Percentiles rank a stretch among this genome's conserved stretches.
phyloP scores from a whole-genome alignment of 495 filamentous ascomycete genomes.

The Aspergillus heteromorphus region DNA sequence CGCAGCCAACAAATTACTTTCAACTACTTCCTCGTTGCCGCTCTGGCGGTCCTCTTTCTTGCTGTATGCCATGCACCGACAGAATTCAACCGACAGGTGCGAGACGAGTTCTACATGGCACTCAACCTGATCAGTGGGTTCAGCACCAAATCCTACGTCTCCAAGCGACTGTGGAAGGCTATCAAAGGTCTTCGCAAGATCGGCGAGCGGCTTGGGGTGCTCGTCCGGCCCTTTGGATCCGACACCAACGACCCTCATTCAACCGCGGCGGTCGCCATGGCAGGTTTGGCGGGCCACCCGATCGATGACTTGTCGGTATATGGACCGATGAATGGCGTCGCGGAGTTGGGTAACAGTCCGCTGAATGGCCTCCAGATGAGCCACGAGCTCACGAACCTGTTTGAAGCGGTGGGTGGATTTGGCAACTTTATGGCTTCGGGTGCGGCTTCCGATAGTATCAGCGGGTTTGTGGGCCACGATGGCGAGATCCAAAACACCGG shows the following conservation, averaged over 20 bases:
- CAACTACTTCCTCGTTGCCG: slow-evolving; percentile 80
- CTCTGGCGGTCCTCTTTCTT: slow-evolving; percentile 76
- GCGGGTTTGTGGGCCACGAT: slow-evolving; percentile 37
- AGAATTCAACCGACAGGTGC: slow-evolving; percentile 65
- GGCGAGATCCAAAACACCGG: slow-evolving; percentile 43
- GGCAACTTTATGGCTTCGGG: slow-evolving; percentile 38
- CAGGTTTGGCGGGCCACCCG: slow-evolving; percentile 64
- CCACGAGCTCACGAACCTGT: slow-evolving; percentile 60
- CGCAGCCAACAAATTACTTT: slow-evolving; percentile 74
- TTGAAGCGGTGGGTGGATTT: slow-evolving; percentile 63
- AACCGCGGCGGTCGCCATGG: slow-evolving; percentile 66
- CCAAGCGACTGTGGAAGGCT: slow-evolving; percentile 75
- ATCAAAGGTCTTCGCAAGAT: slow-evolving; percentile 75
- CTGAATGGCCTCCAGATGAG: slow-evolving; percentile 59
- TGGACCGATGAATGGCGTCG: slow-evolving; percentile 36
- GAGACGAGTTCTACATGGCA: slow-evolving; percentile 84
- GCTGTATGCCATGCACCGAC: slow-evolving; percentile 76
- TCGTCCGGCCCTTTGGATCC: slow-evolving; percentile 37
- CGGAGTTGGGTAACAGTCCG: slow-evolving; percentile 54
- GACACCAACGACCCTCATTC: slow-evolving; percentile 54
- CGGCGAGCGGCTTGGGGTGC: slow-evolving; percentile 72
- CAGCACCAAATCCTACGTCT: slow-evolving; percentile 71
- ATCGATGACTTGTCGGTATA: slow-evolving; percentile 56
- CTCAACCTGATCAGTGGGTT: slow-evolving; percentile 77
- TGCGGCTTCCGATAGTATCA: slow-evolving; percentile 33